Base-by-base conservation (phyloP, 768 basidiomycete genomes). In the Tubosaeta sp. region DNA sequence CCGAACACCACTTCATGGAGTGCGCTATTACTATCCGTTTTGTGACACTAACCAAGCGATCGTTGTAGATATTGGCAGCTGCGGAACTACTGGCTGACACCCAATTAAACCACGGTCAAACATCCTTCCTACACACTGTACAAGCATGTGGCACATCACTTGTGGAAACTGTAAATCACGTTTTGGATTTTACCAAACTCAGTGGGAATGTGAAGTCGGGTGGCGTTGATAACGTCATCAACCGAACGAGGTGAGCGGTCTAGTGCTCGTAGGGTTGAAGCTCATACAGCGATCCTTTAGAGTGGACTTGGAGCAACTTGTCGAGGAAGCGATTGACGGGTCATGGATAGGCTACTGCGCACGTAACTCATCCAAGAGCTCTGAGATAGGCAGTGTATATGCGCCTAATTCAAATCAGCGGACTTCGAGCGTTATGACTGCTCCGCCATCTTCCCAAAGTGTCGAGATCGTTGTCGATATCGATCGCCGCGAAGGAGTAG, bases 131-230 rank as follows among this genome's bases (percentile, higher is more conserved):
- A 46, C 88, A 93, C 64, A 97, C 95, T 0, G 90, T 97, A 1
- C 89, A 94, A 66, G 93, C 91, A 6, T 97, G 94, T 63, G 94
- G 93, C 13, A 95, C 88, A n/a, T 92, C 91, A 1, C 78, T 97
- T 1, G 91, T 95, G 38, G 95, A 97, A 73, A 95, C 94, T 0
- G 93, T 97, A 45, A 97, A 97, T 63, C 95, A 97, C 60, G 95
- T 97, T 6, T 74, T 97, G 26, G 95, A 97, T 66, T 97, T 95
- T 64, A 95, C 93, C 29, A 97, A 97, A 64, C 77, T 95, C 22
- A 93, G 90, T 55, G 93, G 92, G 19, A 90, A 87, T 60, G 76
- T 83, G 43, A 90, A 89, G 65, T 77, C 83, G 3, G 89, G 87
- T 26, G 86, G 86, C 37, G 81, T 86, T 8, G 84, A 90, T 64